These are phyloP conservation scores for Termitomyces bulborhizus DNA, from an alignment of 768 basidiomycete species.

Conservation along the genomic window DNA sequence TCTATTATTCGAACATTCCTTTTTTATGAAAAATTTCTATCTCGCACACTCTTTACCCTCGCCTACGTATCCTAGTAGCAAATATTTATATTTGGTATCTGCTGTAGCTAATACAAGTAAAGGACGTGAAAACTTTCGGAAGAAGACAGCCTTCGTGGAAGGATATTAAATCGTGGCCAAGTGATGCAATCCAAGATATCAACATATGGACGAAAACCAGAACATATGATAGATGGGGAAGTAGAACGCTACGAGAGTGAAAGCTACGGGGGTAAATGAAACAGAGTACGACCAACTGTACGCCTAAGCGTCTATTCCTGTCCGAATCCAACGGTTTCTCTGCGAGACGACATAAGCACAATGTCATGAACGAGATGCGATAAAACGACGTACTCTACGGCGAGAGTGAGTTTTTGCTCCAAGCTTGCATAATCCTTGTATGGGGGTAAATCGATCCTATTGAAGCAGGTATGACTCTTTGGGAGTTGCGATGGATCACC, in stretches of 20 bases:
- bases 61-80: constrained; percentile 4
- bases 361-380: constrained; percentile 8
- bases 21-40: neutral
- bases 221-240: neutral
- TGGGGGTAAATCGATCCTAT: constrained; percentile 92
- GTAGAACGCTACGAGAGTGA: neutral
- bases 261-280: constrained; percentile 4
- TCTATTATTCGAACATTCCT: neutral
- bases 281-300: neutral
- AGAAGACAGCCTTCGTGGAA: neutral
- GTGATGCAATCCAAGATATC: neutral
- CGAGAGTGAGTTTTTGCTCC: constrained; percentile 92
- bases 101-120: constrained; percentile 12
- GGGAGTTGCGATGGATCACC: constrained; percentile 95
- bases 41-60: constrained; percentile 1
- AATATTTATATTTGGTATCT: constrained; percentile 10
- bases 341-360: constrained; percentile 21
- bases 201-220: neutral
- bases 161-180: neutral
- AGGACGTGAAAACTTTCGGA: neutral
- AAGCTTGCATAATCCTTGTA: constrained; percentile 94
- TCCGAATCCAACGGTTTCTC: constrained; percentile 93
- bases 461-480: constrained; percentile 97
- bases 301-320: constrained; percentile 56
- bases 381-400: constrained; percentile 71